A percentile compares a stretch with the other conserved stretches of the same genome.
Conservation (phyloP, 306 rosid genomes). For the Rubus parviflorus region DNA sequence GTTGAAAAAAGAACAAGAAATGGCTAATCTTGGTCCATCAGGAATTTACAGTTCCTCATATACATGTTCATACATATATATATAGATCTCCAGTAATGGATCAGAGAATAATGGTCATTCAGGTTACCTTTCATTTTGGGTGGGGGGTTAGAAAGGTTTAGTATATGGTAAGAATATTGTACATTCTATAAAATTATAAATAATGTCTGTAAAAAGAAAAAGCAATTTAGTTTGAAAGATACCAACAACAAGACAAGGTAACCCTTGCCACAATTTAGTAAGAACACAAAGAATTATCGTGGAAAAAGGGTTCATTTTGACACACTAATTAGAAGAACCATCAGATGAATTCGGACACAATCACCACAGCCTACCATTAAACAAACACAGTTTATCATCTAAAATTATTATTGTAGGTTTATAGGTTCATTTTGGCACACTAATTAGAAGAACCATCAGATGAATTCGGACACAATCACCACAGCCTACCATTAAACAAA, state of each 20-base stretch:
- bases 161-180: too few species aligned
- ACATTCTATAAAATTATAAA: too few species aligned
- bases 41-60: background rate
- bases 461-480: background rate
- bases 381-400: background rate
- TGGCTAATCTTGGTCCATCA: background rate
- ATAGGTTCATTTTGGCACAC: background rate
- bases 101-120: background rate
- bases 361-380: background rate
- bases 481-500: background rate
- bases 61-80: background rate
- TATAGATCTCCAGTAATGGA: background rate
- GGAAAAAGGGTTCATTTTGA: background rate
- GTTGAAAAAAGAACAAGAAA: slow-evolving; percentile 2
- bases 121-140: too few species aligned
- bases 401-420: background rate
- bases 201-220: too few species aligned
- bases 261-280: background rate
- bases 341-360: background rate
- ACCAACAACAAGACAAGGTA: too few species aligned
- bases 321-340: background rate
- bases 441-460: background rate
- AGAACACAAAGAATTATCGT: background rate
- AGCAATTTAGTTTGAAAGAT: too few species aligned
- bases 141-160: too few species aligned